phyloP scores from a whole-genome alignment of 2,329 filamentous ascomycete species.

The Rosellinia necatrix region DNA sequence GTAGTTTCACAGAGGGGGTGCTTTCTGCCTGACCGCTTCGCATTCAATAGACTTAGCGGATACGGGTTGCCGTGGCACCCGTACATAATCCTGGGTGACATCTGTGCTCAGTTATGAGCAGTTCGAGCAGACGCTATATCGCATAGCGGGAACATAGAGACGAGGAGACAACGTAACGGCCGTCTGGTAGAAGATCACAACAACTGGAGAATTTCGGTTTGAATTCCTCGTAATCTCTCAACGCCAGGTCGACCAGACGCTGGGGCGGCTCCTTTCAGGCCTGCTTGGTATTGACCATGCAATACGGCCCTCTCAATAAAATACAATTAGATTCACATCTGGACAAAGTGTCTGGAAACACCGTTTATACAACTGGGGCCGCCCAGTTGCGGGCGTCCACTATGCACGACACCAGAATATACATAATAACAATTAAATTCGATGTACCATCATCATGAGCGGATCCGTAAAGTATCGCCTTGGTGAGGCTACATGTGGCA shows the following conservation, averaged over 20 bases:
- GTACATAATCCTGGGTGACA: too few relatives aligned
- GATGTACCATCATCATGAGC: slow-evolving; percentile 34
- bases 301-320: background rate
- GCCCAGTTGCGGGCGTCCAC: background rate
- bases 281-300: background rate
- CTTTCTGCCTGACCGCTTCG: too few relatives aligned
- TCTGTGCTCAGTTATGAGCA: too few relatives aligned
- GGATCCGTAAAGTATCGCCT: slow-evolving; percentile 31
- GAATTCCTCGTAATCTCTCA: background rate
- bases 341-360: slow-evolving; percentile 6
- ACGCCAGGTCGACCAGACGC: too few relatives aligned
- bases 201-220: background rate
- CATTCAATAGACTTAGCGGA: too few relatives aligned
- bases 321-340: slow-evolving; percentile 5
- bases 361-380: slow-evolving; percentile 17
- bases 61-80: too few relatives aligned
- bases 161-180: background rate
- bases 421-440: slow-evolving; percentile 44
- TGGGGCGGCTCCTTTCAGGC: too few relatives aligned
- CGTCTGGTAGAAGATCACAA: background rate
- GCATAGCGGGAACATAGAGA: background rate
- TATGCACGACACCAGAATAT: slow-evolving; percentile 32
- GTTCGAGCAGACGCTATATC: too few relatives aligned
- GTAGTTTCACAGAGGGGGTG: too few relatives aligned
- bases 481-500: slow-evolving; percentile 37